Evolutionary conservation across 1,284 basidiomycete species (phyloP).

Genomic region (Ganoderma lingzhi): DNA sequence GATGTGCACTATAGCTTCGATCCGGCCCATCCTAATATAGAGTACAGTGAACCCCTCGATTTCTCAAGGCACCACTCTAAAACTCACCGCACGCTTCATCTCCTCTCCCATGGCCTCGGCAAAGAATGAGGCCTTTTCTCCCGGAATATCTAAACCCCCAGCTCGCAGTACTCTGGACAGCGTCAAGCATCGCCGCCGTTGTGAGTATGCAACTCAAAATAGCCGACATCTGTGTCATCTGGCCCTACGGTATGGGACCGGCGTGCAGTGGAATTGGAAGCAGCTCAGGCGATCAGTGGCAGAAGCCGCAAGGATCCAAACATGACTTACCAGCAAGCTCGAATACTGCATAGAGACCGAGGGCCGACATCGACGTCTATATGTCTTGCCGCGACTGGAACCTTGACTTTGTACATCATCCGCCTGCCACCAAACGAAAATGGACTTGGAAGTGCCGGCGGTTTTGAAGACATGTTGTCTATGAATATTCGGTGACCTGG

Average conservation of each 20-base stretch:
- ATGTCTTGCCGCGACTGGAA: neutral
- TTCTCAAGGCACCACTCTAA: neutral
- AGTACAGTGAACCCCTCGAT: neutral
- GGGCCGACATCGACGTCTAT: neutral
- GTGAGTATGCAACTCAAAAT: neutral
- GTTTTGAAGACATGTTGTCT: neutral
- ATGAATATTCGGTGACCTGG: neutral
- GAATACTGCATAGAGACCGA: neutral
- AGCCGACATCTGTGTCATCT: neutral
- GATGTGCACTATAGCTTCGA: neutral
- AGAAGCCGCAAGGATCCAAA: neutral
- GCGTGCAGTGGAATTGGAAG: neutral
- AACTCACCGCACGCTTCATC: neutral
- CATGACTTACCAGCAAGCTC: neutral
- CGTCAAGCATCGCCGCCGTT: neutral
- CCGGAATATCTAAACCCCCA: neutral
- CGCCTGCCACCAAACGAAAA: neutral
- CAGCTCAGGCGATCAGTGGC: neutral
- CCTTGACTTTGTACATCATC: neutral
- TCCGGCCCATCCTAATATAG: neutral
- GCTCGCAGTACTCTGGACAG: neutral
- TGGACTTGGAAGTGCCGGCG: neutral
- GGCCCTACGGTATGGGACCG: neutral
- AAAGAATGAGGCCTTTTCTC: neutral
- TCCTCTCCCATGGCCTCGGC: slow-evolving; percentile 1